These are phyloP conservation scores for Curvularia spicifera DNA, from an alignment of 2,329 filamentous ascomycete species.

Conservation along the genomic window DNA sequence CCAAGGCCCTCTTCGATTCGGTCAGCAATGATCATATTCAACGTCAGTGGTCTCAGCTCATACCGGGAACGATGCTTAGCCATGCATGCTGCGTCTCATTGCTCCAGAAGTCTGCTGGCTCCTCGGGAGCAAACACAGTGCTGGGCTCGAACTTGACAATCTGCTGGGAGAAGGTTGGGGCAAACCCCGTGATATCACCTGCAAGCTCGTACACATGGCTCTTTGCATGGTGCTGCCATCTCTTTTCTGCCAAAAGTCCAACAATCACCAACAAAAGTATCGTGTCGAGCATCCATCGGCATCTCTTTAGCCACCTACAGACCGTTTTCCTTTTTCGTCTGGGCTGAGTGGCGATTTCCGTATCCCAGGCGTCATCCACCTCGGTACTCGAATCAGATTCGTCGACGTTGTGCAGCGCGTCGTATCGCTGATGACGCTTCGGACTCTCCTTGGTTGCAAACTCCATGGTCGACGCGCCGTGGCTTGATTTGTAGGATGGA, in stretches of 20 bases:
- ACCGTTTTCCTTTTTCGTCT: constrained; percentile 16
- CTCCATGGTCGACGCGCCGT: constrained; percentile 19
- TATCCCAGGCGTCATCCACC: constrained; percentile 35
- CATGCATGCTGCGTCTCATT: constrained; percentile 40
- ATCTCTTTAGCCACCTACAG: constrained; percentile 25
- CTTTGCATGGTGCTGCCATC: constrained; percentile 21
- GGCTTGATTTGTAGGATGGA: constrained; percentile 22
- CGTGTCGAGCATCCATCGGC: constrained; percentile 41
- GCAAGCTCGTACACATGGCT: constrained; percentile 32
- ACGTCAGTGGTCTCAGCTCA: neutral
- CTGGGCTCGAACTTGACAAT: constrained; percentile 38
- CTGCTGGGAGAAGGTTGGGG: constrained; percentile 44
- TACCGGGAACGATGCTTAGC: constrained; percentile 43
- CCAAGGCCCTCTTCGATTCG: constrained; percentile 35
- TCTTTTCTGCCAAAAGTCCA: constrained; percentile 37
- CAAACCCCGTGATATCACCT: constrained; percentile 44
- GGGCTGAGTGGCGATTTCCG: constrained; percentile 14
- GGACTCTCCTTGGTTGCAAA: constrained; percentile 15
- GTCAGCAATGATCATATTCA: constrained; percentile 1
- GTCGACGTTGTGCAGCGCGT: constrained; percentile 30
- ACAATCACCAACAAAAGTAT: constrained; percentile 37
- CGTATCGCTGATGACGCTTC: constrained; percentile 34
- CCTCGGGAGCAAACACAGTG: constrained; percentile 36
- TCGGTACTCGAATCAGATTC: constrained; percentile 40
- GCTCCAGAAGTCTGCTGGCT: constrained; percentile 41